Conservation (phyloP, 2,329 filamentous ascomycete species). For the Lasiodiplodia sp. region DNA sequence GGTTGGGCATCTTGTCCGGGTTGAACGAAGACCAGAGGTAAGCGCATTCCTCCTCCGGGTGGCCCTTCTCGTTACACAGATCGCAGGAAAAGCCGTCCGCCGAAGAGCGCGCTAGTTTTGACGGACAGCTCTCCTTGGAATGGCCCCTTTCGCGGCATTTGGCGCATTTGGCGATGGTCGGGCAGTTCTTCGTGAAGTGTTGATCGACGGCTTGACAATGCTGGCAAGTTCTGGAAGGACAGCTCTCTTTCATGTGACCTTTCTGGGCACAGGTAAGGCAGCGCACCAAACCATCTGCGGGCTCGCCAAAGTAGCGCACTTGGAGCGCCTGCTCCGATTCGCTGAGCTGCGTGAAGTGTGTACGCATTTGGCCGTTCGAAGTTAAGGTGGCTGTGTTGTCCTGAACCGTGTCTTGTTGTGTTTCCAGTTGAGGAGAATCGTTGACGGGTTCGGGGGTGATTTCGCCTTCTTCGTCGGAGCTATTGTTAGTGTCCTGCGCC, state of each 20-base stretch:
- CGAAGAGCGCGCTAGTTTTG: conserved; percentile 62
- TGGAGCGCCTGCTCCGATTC: conserved; percentile 38
- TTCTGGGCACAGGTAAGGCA: conserved; percentile 52
- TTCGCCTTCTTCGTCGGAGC: conserved; percentile 24
- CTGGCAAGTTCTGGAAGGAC: conserved; percentile 52
- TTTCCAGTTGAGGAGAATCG: background rate
- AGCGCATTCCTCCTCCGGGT: conserved; percentile 67
- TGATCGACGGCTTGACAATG: conserved; percentile 52
- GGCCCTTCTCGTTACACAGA: conserved; percentile 63
- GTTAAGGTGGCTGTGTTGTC: background rate
- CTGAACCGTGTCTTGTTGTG: background rate
- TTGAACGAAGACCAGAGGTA: conserved; percentile 67
- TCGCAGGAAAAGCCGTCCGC: conserved; percentile 66
- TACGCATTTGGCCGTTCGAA: background rate
- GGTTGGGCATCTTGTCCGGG: conserved; percentile 38
- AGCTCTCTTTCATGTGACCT: conserved; percentile 53
- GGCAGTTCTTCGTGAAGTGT: conserved; percentile 61
- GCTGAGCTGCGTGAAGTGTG: conserved; percentile 19
- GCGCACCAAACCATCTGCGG: conserved; percentile 48
- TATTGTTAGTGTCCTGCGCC: background rate
- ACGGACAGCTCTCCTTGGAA: conserved; percentile 57
- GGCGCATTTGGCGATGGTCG: conserved; percentile 58
- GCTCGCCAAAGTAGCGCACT: conserved; percentile 49
- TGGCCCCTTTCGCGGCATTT: conserved; percentile 73
- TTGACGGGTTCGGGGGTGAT: background rate